Percentiles rank a stretch among this genome's conserved stretches.
phyloP scores from a whole-genome alignment of 164 flowering plant genomes.

The Magnolia changhungtana region DNA sequence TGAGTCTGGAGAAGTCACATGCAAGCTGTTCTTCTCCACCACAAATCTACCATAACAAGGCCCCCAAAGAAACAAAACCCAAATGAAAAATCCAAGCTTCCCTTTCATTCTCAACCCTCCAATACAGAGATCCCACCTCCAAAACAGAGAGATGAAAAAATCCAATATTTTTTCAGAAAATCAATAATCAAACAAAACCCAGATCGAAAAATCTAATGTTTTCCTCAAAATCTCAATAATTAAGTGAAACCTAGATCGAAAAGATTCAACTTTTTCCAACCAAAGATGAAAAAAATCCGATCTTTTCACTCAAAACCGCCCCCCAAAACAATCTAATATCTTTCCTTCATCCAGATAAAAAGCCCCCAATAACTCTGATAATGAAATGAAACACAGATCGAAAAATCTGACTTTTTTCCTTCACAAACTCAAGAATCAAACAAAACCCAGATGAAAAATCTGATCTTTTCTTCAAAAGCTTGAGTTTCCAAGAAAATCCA shows the following conservation, averaged over 20 bases:
- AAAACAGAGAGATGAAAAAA: not conserved
- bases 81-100: conserved; percentile 39
- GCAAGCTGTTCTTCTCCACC: conserved; percentile 93
- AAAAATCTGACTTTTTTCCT: not conserved
- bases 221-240: not conserved
- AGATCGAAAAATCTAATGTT: conserved; percentile 5
- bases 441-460: not conserved
- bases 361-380: not conserved
- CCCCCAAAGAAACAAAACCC: conserved; percentile 33
- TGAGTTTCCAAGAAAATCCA: not conserved
- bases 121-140: not conserved
- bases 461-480: not conserved
- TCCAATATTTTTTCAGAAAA: not conserved
- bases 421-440: not conserved
- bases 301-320: not conserved
- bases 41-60: conserved; percentile 64
- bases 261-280: not conserved
- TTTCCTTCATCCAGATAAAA: too few relatives aligned
- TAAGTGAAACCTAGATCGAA: conserved; percentile 7
- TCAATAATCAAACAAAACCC: conserved; percentile 10
- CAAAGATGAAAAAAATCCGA: not conserved
- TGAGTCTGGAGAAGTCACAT: conserved; percentile 66
- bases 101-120: conserved; percentile 35
- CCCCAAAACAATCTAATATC: too few relatives aligned
- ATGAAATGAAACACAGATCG: not conserved